Evolutionary conservation across 148 eudicot species (phyloP).

Genomic region (Agrostemma githago): DNA sequence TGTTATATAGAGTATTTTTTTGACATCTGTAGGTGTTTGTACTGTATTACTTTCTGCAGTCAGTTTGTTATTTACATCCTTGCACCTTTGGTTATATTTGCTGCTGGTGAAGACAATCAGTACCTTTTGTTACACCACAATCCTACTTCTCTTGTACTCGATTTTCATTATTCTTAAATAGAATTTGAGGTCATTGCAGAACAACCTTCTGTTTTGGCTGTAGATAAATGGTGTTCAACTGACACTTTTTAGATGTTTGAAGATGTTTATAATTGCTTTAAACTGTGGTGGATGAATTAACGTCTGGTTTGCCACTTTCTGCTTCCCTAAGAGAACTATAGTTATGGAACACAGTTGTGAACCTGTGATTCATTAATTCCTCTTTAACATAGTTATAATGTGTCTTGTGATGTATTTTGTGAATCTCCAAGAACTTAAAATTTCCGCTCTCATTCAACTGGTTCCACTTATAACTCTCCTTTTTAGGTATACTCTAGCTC

Average conservation of each 20-base stretch:
- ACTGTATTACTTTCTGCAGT: not conserved
- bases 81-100: not conserved
- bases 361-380: not conserved
- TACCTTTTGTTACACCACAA: not conserved
- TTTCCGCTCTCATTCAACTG: not conserved
- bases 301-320: not conserved
- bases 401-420: slow-evolving; percentile 2
- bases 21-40: not conserved
- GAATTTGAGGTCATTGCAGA: not conserved
- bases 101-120: not conserved
- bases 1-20: not conserved
- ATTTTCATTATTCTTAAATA: not conserved
- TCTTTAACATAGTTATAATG: not conserved
- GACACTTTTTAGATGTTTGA: not conserved
- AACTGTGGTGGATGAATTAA: not conserved
- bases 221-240: not conserved
- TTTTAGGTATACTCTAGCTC: slow-evolving; percentile 72
- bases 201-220: not conserved
- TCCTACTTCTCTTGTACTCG: not conserved
- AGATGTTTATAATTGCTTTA: not conserved
- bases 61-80: not conserved
- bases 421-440: not conserved
- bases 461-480: not conserved
- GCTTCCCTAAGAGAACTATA: not conserved
- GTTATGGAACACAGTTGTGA: not conserved